Percentiles rank a stretch among this genome's conserved stretches.
These are phyloP conservation scores for Dentipellis fragilis DNA, from an alignment of 768 basidiomycete species.

Conservation along the genomic window DNA sequence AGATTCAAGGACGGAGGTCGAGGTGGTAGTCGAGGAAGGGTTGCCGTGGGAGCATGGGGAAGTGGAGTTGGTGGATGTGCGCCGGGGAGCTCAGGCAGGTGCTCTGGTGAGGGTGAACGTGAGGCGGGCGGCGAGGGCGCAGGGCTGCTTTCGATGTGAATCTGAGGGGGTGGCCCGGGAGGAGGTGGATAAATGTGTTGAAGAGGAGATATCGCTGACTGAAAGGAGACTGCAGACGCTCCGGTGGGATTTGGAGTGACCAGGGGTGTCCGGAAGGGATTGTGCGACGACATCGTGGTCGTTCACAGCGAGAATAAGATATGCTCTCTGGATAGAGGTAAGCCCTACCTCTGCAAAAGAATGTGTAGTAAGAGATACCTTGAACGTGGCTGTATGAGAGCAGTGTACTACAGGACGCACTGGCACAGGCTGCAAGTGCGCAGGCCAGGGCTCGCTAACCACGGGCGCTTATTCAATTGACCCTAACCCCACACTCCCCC, in stretches of 20 bases:
- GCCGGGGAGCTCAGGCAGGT: not conserved
- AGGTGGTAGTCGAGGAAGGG: not conserved
- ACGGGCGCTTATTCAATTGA: too few species aligned
- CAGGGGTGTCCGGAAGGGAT: conserved; percentile 7
- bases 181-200: conserved; percentile 1
- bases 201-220: not conserved
- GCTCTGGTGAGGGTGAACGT: conserved; percentile 3
- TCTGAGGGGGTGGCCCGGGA: not conserved
- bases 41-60: conserved; percentile 3
- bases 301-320: not conserved
- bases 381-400: too few species aligned
- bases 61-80: not conserved
- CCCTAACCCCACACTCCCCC: too few species aligned
- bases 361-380: too few species aligned
- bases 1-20: not conserved
- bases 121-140: not conserved
- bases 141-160: not conserved
- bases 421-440: too few species aligned
- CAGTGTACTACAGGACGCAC: too few species aligned
- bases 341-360: not conserved
- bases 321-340: not conserved
- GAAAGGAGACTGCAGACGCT: not conserved
- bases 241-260: conserved; percentile 4
- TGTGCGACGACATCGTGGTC: not conserved
- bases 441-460: too few species aligned